phyloP scores from a whole-genome alignment of 2,329 filamentous ascomycete genomes.

The Colletotrichum tanaceti region DNA sequence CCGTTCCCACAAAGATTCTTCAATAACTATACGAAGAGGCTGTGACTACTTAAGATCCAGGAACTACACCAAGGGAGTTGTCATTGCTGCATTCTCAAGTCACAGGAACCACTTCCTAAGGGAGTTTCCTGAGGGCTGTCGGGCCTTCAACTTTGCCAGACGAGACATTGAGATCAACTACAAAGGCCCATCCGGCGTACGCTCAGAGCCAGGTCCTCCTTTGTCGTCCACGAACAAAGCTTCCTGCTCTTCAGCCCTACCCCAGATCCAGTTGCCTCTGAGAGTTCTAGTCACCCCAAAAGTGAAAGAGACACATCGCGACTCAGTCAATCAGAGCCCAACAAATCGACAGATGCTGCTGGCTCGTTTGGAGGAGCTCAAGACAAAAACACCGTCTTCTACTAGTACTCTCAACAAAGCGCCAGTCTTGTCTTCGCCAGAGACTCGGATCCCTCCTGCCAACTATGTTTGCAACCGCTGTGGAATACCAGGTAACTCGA shows the following conservation, averaged over 20 bases:
- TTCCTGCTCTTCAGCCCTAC: neutral
- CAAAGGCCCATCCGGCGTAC: conserved; percentile 3
- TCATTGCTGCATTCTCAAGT: conserved; percentile 40
- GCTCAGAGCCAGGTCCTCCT: neutral
- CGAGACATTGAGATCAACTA: conserved; percentile 38
- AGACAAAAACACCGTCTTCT: neutral
- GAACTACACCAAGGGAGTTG: conserved; percentile 34
- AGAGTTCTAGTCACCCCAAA: neutral
- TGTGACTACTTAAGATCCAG: conserved; percentile 37
- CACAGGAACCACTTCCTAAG: conserved; percentile 29
- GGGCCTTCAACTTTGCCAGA: conserved; percentile 30
- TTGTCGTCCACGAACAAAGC: neutral
- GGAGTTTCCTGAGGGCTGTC: neutral
- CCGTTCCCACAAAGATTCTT: neutral
- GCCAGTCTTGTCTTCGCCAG: neutral
- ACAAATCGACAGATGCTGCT: neutral
- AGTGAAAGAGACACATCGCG: neutral
- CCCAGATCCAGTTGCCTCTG: neutral
- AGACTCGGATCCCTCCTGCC: conserved; percentile 1
- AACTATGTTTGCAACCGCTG: conserved; percentile 36
- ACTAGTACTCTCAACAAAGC: neutral
- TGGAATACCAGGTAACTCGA: conserved; percentile 20
- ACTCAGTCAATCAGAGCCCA: too few species aligned
- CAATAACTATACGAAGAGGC: conserved; percentile 38
- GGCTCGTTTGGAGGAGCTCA: neutral